These are phyloP conservation scores for Globisporangium recalcitrans DNA, from an alignment of 352 stramenopile genomes.

Conservation along the genomic window DNA sequence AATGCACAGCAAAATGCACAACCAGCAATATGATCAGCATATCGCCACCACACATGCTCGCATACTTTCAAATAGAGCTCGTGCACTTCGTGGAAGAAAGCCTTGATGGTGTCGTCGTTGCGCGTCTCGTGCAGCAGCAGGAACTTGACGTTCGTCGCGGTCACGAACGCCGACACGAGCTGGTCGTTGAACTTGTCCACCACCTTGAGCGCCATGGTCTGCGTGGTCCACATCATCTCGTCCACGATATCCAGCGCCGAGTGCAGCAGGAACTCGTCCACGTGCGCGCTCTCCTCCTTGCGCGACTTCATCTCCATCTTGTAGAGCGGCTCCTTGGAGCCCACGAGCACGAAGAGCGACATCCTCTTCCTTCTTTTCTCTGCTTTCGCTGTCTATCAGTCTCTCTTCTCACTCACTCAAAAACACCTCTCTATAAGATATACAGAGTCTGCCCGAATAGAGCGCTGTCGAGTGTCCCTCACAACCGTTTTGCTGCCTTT, in stretches of 20 bases:
- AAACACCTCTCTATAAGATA: no score
- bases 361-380: constrained; percentile 28
- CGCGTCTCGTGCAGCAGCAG: constrained; percentile 93
- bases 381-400: no score
- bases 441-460: constrained; percentile 1
- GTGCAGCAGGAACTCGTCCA: constrained; percentile 98
- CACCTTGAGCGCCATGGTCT: constrained; percentile 90
- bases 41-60: no score
- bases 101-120: constrained; percentile 93
- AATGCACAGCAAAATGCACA: neutral
- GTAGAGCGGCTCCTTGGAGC: constrained; percentile 83
- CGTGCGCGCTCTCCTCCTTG: constrained; percentile 84
- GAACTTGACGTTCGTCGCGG: constrained; percentile 94
- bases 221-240: constrained; percentile 92
- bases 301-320: constrained; percentile 83
- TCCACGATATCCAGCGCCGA: constrained; percentile 96
- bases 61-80: constrained; percentile 98
- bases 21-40: neutral
- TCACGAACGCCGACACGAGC: constrained; percentile 95
- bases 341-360: constrained; percentile 84
- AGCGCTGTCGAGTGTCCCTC: no score
- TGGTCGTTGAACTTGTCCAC: constrained; percentile 97
- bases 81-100: constrained; percentile 96
- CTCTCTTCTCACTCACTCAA: no score
- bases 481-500: no score